Percentiles rank a stretch among this genome's conserved stretches.
Conservation (phyloP, 2,329 filamentous ascomycete genomes). For the Ceratocystis colombiana region DNA sequence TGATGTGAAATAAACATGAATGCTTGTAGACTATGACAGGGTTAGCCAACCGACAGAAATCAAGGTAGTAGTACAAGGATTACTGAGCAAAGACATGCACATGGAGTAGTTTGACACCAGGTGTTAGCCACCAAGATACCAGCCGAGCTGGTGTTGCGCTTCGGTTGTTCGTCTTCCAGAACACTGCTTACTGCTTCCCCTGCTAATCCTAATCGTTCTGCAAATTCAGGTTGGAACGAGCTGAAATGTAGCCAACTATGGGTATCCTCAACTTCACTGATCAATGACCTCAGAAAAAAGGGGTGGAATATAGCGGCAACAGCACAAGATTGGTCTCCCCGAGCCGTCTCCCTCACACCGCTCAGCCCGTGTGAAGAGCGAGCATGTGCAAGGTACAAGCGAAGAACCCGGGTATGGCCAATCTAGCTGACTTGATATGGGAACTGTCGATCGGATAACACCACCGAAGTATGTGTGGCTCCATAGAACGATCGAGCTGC, state of each 20-base stretch:
- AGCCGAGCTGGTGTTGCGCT: no score
- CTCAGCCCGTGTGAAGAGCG: slow-evolving; percentile 9
- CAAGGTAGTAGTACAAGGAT: no score
- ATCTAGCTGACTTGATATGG: slow-evolving; percentile 45
- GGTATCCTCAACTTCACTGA: slow-evolving; percentile 84
- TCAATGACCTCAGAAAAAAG: slow-evolving; percentile 85
- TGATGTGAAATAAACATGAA: neutral
- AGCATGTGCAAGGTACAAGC: slow-evolving; percentile 4
- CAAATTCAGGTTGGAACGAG: neutral
- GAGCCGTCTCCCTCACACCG: neutral
- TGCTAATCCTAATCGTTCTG: no score
- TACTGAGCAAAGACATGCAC: no score
- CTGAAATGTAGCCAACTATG: slow-evolving; percentile 44
- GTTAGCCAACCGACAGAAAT: no score
- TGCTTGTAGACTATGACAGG: no score
- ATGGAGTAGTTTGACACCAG: no score
- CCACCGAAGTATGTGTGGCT: slow-evolving; percentile 60
- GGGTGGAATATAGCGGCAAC: slow-evolving; percentile 77
- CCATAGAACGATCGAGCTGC: slow-evolving; percentile 77
- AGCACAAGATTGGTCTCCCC: slow-evolving; percentile 26
- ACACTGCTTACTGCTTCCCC: no score
- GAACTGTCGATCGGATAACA: slow-evolving; percentile 95
- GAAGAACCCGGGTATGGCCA: neutral
- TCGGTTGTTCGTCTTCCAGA: no score
- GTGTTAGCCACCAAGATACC: no score